Base-by-base conservation (phyloP, 148 eudicot genomes). In the Silene latifolia region DNA sequence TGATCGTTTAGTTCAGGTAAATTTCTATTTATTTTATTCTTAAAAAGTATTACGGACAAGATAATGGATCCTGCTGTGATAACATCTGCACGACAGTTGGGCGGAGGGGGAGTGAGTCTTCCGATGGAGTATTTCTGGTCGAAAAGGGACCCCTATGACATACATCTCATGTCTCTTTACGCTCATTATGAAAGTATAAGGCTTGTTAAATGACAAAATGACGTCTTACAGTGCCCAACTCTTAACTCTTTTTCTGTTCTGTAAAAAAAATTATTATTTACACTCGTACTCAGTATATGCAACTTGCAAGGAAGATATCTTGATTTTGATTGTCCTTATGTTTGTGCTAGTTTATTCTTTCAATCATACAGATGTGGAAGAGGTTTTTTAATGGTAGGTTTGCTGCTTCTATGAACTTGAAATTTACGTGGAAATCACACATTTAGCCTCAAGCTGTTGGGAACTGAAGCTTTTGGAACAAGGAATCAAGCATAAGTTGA, bases 1-100 rank as follows among this genome's bases (percentile, higher is more conserved):
- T 73, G 98, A 93, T 76, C 92, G 94, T 66, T 86, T 93, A 75
- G 94, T 93, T 15, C 98, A 93, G 93, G 98, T 91, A 74, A 74
- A 77, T 35, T 82, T 54, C 13, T 19, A n/a, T 63, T 59, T 63
- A 18, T 73, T 29, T n/a, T 83, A 35, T 71, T 51, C n/a, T 66
- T 2, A 32, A 27, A 5, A 21, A 21, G 29, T 61, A 10, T 61
- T 61, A 1, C 29, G 5, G 64, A 23, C 64, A 61, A 23, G 65
- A 61, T 61, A 23, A 4, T 24, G 5, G 65, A 61, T 21, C 27
- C 3, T 61, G 66, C 66, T 29, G 14, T 51, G 17, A 51, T 51
- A 48, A 48, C 54, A 3, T 13, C 56, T 51, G 56, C 56, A 51
- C 17, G 56, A 51, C 44, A 39, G 44, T 39, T 39, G 44, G 44